phyloP scores from a whole-genome alignment of 805 yeast species.

The Ogataea pignaliae region DNA sequence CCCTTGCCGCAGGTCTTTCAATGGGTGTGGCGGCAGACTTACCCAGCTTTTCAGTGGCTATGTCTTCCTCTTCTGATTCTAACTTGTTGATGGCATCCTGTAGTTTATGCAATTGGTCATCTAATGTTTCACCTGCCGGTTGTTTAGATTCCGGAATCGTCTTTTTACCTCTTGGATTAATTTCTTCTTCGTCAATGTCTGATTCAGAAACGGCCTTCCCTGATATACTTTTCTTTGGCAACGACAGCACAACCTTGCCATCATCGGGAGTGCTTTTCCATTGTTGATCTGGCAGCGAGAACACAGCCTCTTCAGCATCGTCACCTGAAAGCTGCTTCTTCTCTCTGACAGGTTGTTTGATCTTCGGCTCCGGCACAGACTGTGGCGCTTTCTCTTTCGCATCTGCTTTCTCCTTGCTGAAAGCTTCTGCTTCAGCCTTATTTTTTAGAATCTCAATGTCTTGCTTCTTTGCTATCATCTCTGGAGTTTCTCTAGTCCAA shows the following conservation, averaged over 20 bases:
- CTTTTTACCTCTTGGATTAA: background rate
- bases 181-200: conserved; percentile 10
- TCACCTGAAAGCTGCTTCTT: background rate
- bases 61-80: too few species aligned
- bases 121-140: too few species aligned
- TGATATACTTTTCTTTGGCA: background rate
- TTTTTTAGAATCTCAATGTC: background rate
- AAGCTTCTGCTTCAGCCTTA: background rate
- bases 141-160: too few species aligned
- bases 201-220: background rate
- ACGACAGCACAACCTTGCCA: background rate
- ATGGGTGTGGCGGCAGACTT: too few species aligned
- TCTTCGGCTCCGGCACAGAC: background rate
- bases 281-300: background rate
- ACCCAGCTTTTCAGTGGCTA: too few species aligned
- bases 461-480: background rate
- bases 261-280: conserved; percentile 1
- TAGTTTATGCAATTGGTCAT: too few species aligned
- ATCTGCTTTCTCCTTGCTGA: background rate
- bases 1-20: too few species aligned
- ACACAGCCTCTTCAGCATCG: background rate
- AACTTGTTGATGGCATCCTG: too few species aligned
- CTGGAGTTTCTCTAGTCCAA: conserved; percentile 40
- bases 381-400: background rate
- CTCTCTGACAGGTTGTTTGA: background rate